Evolutionary conservation across 345 rosid species (phyloP).

Genomic region (Erodium maritimum): DNA sequence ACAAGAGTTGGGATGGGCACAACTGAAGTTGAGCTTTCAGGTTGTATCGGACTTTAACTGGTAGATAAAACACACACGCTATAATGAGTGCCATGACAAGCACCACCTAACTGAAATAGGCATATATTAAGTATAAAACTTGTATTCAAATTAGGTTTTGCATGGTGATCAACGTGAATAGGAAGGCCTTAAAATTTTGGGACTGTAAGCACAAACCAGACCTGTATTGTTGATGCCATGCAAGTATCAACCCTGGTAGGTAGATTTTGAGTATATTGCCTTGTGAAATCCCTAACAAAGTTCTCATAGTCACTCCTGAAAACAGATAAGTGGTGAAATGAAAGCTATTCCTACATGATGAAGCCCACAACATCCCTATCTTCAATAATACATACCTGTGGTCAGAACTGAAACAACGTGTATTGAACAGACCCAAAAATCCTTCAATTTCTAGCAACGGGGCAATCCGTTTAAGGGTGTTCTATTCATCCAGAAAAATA

Average conservation of each 20-base stretch:
- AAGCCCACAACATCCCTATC: neutral
- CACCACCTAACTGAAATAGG: no score
- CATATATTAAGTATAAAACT: no score
- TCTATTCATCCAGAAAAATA: conserved; percentile 34
- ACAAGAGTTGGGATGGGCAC: no score
- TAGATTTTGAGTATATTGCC: conserved; percentile 45
- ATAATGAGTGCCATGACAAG: no score
- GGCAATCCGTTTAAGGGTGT: conserved; percentile 51
- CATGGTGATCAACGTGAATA: no score
- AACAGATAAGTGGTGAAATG: conserved; percentile 6
- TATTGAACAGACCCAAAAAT: conserved; percentile 33
- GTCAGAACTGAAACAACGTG: conserved; percentile 55
- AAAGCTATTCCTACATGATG: neutral
- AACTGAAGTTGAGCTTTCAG: no score
- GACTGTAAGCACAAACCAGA: no score
- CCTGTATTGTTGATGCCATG: conserved; percentile 83
- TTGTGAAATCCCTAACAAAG: conserved; percentile 67
- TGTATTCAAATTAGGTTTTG: no score
- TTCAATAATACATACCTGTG: conserved; percentile 36
- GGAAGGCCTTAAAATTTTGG: no score
- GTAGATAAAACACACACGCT: no score
- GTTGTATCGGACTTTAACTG: no score
- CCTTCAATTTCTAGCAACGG: conserved; percentile 61
- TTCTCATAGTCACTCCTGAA: conserved; percentile 65
- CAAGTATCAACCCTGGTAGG: conserved; percentile 61